These are phyloP conservation scores for Choiromyces venosus DNA, from an alignment of 495 filamentous ascomycete genomes.

Conservation along the genomic window DNA sequence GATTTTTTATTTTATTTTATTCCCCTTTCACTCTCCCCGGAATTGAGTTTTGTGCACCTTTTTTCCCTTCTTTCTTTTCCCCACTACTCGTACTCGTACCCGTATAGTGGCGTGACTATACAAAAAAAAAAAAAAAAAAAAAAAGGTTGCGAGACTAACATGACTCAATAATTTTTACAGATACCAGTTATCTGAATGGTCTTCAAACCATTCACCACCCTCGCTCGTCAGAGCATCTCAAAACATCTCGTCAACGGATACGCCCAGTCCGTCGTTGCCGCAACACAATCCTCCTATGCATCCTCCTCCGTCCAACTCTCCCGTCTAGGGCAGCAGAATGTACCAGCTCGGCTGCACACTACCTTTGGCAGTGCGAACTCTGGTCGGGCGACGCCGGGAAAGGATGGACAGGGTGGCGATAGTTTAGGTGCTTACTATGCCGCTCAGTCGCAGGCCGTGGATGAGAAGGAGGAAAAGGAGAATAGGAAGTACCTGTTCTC, in stretches of 20 bases:
- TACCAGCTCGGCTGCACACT: slow-evolving; percentile 52
- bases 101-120: neutral
- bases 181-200: slow-evolving; percentile 64
- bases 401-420: slow-evolving; percentile 59
- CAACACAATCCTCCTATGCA: slow-evolving; percentile 81
- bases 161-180: slow-evolving; percentile 24
- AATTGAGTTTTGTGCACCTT: slow-evolving; percentile 8
- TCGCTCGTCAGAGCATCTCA: slow-evolving; percentile 92
- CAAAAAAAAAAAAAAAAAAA: neutral
- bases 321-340: slow-evolving; percentile 49
- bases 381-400: slow-evolving; percentile 61
- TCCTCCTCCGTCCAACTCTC: slow-evolving; percentile 61
- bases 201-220: slow-evolving; percentile 73
- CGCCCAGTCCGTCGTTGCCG: slow-evolving; percentile 94
- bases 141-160: neutral
- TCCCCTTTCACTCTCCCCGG: slow-evolving; percentile 1
- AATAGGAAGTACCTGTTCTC: slow-evolving; percentile 41
- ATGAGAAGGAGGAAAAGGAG: slow-evolving; percentile 40
- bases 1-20: neutral
- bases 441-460: slow-evolving; percentile 23
- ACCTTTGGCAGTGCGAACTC: slow-evolving; percentile 57
- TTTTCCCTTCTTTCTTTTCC: neutral
- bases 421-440: slow-evolving; percentile 38
- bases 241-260: slow-evolving; percentile 97
- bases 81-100: neutral